Evolutionary conservation across 2,329 filamentous ascomycete genomes (phyloP).

Genomic region (Colletotrichum cordylinicola): DNA sequence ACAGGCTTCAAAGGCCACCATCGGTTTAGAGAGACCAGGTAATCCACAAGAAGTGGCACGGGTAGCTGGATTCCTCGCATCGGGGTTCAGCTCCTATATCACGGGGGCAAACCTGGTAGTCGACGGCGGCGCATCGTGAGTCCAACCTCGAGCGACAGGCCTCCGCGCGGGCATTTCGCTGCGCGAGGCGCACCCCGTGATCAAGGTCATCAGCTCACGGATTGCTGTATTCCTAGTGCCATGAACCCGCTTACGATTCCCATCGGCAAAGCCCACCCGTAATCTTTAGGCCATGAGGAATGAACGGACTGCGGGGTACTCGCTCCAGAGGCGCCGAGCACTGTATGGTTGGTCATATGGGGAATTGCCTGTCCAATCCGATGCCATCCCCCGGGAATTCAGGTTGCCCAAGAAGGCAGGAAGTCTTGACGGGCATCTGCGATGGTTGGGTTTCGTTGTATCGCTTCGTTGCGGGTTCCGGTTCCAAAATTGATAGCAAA

Average conservation of each 20-base stretch:
- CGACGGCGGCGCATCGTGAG: slow-evolving; percentile 60
- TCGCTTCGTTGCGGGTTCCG: not conserved
- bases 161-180: not conserved
- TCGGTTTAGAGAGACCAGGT: slow-evolving; percentile 64
- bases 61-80: slow-evolving; percentile 67
- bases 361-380: slow-evolving; percentile 2
- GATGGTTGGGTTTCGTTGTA: not conserved
- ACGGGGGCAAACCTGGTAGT: slow-evolving; percentile 67
- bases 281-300: not conserved
- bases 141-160: not conserved
- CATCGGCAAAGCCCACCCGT: slow-evolving; percentile 29
- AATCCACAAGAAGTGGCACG: slow-evolving; percentile 62
- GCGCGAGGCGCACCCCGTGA: not conserved
- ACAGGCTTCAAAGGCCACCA: slow-evolving; percentile 50
- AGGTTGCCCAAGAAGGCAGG: slow-evolving; percentile 1
- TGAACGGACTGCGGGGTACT: slow-evolving; percentile 6
- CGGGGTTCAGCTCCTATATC: slow-evolving; percentile 67
- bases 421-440: not conserved
- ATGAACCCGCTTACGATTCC: slow-evolving; percentile 48
- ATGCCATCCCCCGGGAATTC: not conserved
- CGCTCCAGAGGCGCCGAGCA: not conserved
- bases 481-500: slow-evolving; percentile 10
- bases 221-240: slow-evolving; percentile 27
- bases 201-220: slow-evolving; percentile 17
- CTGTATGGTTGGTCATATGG: slow-evolving; percentile 1